phyloP scores from a whole-genome alignment of 192 early-diverging fungal species.

The Podila minutissima region DNA sequence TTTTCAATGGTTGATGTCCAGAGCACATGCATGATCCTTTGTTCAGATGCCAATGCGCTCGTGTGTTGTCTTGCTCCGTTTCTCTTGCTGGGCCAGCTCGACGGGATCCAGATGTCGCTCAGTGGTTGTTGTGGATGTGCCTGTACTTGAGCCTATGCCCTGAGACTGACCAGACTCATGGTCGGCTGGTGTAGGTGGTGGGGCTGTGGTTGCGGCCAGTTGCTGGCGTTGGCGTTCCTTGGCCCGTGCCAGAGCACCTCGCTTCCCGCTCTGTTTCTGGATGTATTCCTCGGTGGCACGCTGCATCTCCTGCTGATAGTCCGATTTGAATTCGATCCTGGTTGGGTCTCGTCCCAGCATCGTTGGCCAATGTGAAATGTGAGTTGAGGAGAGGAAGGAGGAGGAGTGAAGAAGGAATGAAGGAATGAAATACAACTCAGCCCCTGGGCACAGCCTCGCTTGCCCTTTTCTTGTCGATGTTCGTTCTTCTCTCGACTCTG shows the following conservation, averaged over 20 bases:
- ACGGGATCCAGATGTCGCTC: slow-evolving; percentile 12
- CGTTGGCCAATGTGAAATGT: background rate
- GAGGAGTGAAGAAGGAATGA: background rate
- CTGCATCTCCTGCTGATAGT: slow-evolving; percentile 27
- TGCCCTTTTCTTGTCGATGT: too few relatives aligned
- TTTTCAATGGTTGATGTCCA: too few relatives aligned
- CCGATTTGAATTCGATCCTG: slow-evolving; percentile 26
- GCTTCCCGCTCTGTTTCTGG: background rate
- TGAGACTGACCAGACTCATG: background rate
- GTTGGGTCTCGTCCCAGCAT: slow-evolving; percentile 41
- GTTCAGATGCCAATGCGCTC: slow-evolving; percentile 25
- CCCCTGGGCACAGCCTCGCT: too few relatives aligned
- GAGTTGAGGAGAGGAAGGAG: too few relatives aligned
- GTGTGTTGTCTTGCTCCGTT: slow-evolving; percentile 20
- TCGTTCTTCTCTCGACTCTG: too few relatives aligned
- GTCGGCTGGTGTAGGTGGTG: slow-evolving; percentile 28
- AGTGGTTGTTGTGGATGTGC: background rate
- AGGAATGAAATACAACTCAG: background rate
- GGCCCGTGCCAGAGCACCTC: background rate
- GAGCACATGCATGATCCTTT: too few relatives aligned
- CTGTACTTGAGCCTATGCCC: background rate
- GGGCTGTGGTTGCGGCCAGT: slow-evolving; percentile 7
- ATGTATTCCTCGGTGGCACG: slow-evolving; percentile 31
- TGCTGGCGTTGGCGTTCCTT: slow-evolving; percentile 4
- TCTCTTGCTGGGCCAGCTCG: slow-evolving; percentile 25